Conservation (phyloP, 139 green algal species). For the Auxenochlorella protothecoides region DNA sequence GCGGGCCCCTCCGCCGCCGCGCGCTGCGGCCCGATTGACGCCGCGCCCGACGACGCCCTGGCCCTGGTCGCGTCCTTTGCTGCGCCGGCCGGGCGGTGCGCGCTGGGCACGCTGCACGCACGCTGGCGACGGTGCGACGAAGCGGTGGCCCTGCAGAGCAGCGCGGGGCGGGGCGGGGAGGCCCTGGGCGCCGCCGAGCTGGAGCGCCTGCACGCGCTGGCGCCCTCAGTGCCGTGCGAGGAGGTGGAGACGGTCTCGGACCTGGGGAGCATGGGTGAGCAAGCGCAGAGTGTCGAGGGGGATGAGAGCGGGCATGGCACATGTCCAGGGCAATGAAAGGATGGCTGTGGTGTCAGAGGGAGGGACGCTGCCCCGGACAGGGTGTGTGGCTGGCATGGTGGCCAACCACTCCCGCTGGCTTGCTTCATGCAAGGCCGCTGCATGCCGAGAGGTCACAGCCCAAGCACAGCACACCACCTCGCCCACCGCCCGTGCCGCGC, state of each 20-base stretch:
- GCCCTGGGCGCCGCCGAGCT: neutral
- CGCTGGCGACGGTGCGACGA: constrained; percentile 5
- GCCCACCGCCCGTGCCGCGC: neutral
- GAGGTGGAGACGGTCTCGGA: neutral
- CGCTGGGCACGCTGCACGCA: constrained; percentile 1
- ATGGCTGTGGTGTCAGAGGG: too few species aligned
- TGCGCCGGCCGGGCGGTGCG: neutral
- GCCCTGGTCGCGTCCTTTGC: neutral
- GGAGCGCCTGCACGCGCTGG: neutral
- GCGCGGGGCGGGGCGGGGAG: neutral
- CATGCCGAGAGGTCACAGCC: too few species aligned
- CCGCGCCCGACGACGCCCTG: neutral
- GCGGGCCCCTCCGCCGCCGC: neutral
- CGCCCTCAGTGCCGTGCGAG: neutral
- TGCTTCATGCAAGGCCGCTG: too few species aligned
- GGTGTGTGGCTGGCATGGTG: too few species aligned
- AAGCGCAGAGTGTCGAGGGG: neutral
- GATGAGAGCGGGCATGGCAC: too few species aligned
- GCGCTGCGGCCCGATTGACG: neutral
- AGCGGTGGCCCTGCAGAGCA: neutral
- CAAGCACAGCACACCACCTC: neutral
- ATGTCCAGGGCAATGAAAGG: too few species aligned
- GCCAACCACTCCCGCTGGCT: too few species aligned
- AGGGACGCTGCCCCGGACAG: too few species aligned
- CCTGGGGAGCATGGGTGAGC: neutral